Percentiles rank a stretch among this genome's conserved stretches.
These are phyloP conservation scores for Fusarium anguioides DNA, from an alignment of 2,329 filamentous ascomycete genomes.

Conservation along the genomic window DNA sequence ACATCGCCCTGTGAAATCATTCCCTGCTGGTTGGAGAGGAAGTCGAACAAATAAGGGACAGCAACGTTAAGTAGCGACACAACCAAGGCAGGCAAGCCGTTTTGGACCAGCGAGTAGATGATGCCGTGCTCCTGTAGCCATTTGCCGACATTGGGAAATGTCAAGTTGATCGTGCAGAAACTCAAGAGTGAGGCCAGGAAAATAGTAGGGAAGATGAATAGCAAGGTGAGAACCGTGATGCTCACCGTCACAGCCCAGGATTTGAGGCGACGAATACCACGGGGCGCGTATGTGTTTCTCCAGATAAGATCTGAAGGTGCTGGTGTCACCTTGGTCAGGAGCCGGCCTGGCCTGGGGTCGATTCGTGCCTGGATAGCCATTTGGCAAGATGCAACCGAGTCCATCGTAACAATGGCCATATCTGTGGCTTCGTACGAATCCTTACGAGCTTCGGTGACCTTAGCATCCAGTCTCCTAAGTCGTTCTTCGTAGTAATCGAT, in stretches of 20 bases:
- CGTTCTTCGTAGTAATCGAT: constrained; percentile 95
- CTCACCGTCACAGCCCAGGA: constrained; percentile 86
- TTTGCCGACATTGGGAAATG: constrained; percentile 75
- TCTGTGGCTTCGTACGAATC: constrained; percentile 82
- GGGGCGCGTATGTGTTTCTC: constrained; percentile 88
- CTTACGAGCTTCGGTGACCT: constrained; percentile 75
- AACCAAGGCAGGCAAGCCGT: constrained; percentile 85
- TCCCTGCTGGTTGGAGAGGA: constrained; percentile 88
- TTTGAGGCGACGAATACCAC: constrained; percentile 77
- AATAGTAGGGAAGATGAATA: constrained; percentile 88
- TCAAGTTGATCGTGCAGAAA: constrained; percentile 81
- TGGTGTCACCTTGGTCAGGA: constrained; percentile 87
- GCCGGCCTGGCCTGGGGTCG: constrained; percentile 86
- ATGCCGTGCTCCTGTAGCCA: constrained; percentile 75
- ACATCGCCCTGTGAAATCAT: constrained; percentile 96
- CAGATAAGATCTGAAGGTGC: constrained; percentile 94
- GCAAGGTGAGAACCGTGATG: constrained; percentile 83
- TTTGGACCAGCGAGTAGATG: constrained; percentile 81
- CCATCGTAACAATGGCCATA: constrained; percentile 96
- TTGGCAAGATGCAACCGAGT: constrained; percentile 90
- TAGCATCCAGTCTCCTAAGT: constrained; percentile 80
- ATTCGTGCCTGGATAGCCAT: constrained; percentile 97
- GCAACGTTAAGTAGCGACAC: constrained; percentile 88
- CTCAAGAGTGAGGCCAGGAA: constrained; percentile 83
- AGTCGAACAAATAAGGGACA: constrained; percentile 95